These are phyloP conservation scores for Penicillium sp. DNA, from an alignment of 2,329 filamentous ascomycete genomes.

Conservation along the genomic window DNA sequence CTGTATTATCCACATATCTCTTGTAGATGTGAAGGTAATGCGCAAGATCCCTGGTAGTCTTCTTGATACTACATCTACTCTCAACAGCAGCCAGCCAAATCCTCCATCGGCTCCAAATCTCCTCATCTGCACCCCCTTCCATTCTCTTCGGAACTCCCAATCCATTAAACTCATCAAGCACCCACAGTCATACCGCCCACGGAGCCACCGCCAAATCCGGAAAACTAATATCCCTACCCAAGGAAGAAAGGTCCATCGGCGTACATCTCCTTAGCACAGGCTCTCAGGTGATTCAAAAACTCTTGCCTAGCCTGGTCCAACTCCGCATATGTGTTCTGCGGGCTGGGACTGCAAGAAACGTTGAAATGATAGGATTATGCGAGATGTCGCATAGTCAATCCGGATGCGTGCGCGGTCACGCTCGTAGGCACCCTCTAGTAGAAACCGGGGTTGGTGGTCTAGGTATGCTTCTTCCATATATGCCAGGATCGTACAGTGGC, in stretches of 20 bases:
- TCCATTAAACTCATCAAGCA: conserved; percentile 73
- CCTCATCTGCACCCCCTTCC: conserved; percentile 50
- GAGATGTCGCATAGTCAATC: conserved; percentile 68
- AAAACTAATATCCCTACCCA: conserved; percentile 60
- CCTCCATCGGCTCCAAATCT: conserved; percentile 63
- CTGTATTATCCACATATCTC: conserved; percentile 64
- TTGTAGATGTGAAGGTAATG: conserved; percentile 68
- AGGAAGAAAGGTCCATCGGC: conserved; percentile 64
- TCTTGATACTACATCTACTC: conserved; percentile 59
- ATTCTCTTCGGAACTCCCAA: conserved; percentile 47
- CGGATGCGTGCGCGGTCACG: conserved; percentile 66
- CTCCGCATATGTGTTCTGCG: conserved; percentile 29
- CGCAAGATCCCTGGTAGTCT: conserved; percentile 66
- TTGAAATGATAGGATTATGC: conserved; percentile 69
- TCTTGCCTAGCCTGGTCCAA: conserved; percentile 57
- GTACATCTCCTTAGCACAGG: conserved; percentile 63
- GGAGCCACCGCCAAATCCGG: conserved; percentile 71
- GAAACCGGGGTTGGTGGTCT: conserved; percentile 50
- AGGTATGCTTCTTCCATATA: conserved; percentile 71
- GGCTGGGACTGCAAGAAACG: conserved; percentile 54
- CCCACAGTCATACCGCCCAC: conserved; percentile 69
- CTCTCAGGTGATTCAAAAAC: conserved; percentile 58
- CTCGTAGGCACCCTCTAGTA: conserved; percentile 63
- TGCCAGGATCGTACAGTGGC: conserved; percentile 71
- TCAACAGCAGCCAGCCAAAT: conserved; percentile 62